Conservation (phyloP, 2,329 filamentous ascomycete genomes). For the Nothophoma quercina region DNA sequence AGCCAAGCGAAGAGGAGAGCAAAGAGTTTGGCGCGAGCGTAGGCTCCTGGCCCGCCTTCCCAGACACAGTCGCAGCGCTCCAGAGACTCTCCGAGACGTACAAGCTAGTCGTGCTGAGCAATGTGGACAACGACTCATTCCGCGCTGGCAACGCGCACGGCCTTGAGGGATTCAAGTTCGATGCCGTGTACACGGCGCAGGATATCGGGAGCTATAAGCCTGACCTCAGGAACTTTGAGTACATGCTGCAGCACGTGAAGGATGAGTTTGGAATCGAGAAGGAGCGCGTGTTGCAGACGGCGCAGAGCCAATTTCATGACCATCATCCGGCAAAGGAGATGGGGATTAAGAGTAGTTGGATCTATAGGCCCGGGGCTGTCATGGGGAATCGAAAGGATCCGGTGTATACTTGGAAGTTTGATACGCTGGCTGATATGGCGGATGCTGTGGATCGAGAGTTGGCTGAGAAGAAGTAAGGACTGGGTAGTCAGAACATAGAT, state of each 20-base stretch:
- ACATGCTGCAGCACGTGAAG: constrained; percentile 65
- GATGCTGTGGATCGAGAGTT: constrained; percentile 58
- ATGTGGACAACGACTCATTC: constrained; percentile 65
- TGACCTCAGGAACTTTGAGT: constrained; percentile 68
- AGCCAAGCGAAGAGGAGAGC: constrained; percentile 51
- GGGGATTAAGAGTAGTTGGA: constrained; percentile 71
- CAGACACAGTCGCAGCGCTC: constrained; percentile 65
- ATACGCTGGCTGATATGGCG: constrained; percentile 67
- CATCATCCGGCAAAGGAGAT: constrained; percentile 69
- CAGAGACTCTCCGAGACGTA: constrained; percentile 58
- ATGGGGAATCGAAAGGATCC: constrained; percentile 57
- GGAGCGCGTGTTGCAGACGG: constrained; percentile 69
- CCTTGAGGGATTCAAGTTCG: constrained; percentile 64
- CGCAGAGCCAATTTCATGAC: constrained; percentile 72
- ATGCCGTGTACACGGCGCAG: constrained; percentile 73
- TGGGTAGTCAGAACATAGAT: no score
- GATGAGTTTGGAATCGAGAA: constrained; percentile 65
- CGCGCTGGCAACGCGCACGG: constrained; percentile 56
- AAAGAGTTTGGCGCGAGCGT: constrained; percentile 61
- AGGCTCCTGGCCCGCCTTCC: constrained; percentile 64
- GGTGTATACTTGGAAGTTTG: constrained; percentile 62
- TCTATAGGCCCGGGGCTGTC: constrained; percentile 60
- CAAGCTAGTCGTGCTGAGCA: constrained; percentile 68
- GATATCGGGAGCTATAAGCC: constrained; percentile 79
- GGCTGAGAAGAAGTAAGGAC: not conserved